These are phyloP conservation scores for Kickxella alabastrina DNA, from an alignment of 192 early-diverging fungal genomes.

Conservation along the genomic window DNA sequence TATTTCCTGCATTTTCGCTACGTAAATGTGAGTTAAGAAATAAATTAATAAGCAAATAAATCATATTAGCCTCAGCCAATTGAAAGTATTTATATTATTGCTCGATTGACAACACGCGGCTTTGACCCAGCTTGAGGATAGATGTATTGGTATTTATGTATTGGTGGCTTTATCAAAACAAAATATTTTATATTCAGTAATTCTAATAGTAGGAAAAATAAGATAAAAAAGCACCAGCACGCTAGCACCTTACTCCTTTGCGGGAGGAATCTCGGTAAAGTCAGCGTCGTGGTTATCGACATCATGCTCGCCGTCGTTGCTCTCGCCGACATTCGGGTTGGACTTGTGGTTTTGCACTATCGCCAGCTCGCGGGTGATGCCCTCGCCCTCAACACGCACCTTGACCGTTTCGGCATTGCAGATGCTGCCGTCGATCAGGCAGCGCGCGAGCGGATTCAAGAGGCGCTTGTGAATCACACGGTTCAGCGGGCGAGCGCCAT, in stretches of 20 bases:
- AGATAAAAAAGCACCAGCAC: not conserved
- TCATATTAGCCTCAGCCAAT: too few species aligned
- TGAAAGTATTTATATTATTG: too few species aligned
- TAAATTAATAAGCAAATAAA: too few species aligned
- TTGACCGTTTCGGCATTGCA: conserved; percentile 54
- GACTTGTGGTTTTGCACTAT: conserved; percentile 33
- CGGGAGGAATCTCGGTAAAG: conserved; percentile 14
- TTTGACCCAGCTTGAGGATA: too few species aligned
- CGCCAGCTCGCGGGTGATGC: conserved; percentile 12
- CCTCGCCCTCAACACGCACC: conserved; percentile 37
- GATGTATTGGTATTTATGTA: too few species aligned
- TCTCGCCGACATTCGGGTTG: not conserved
- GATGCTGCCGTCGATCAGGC: conserved; percentile 64
- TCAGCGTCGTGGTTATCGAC: conserved; percentile 15
- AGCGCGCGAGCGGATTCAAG: conserved; percentile 54
- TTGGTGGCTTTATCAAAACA: too few species aligned
- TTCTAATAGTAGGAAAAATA: too few species aligned
- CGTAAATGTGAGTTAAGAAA: too few species aligned
- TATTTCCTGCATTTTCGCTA: too few species aligned
- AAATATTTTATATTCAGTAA: too few species aligned
- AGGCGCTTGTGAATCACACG: conserved; percentile 60
- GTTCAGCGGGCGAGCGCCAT: conserved; percentile 69
- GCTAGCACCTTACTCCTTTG: too few species aligned
- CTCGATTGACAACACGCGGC: too few species aligned
- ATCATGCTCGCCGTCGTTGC: not conserved